Evolutionary conservation across 495 filamentous ascomycete species (phyloP), one percentile per base, ranked within the genome.

Genomic region (Filosporella fistucella): DNA sequence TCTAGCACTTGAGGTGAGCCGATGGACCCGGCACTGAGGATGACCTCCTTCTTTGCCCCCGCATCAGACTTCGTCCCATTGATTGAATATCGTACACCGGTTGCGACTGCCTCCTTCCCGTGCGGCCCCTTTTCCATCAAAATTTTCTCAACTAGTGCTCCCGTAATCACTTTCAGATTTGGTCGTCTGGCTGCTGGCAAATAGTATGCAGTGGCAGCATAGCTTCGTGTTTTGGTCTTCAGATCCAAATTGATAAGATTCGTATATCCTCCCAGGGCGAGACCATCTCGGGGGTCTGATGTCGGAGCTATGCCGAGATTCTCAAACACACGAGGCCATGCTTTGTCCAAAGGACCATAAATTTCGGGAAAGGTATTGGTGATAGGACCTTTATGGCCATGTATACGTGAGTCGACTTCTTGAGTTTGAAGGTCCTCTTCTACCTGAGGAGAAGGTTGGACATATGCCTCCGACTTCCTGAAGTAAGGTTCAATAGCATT

Each of bases 1-100:
- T 90, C 55, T 67, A 91, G 76, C 7, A 82, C 60, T 47, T 80
- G 77, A 0, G 79, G 79, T 2, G 73, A 69, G 22, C 75, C 68
- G 5, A 82, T 45, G 4, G 74, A 61, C 16, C 78, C 79, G 0
- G 77, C 78, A 10, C 73, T 65, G 12, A 82, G 47, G 50, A 82
- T 74, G 24, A 82, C 71, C 42, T 82, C 80, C 14, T 24, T 32
- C 4, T 17, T 32, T 6, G 23, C 38, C 12, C 6, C 10, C 2
- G 18, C 38, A 2, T 11, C 21, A 6, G 32, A 23, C 2, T 33
- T 32, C 12, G 13, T 22, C 3, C 18, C 23, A n/a, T 12, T 11
- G 17, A 23, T 46, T 36, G 55, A 46, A 29, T 65, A 61, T 52
- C 58, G 55, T 30, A 66, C 63, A 16, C 66, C 68, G 0, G 50